Evolutionary conservation across 83 land plant species (phyloP).

Genomic region (Picea abies): DNA sequence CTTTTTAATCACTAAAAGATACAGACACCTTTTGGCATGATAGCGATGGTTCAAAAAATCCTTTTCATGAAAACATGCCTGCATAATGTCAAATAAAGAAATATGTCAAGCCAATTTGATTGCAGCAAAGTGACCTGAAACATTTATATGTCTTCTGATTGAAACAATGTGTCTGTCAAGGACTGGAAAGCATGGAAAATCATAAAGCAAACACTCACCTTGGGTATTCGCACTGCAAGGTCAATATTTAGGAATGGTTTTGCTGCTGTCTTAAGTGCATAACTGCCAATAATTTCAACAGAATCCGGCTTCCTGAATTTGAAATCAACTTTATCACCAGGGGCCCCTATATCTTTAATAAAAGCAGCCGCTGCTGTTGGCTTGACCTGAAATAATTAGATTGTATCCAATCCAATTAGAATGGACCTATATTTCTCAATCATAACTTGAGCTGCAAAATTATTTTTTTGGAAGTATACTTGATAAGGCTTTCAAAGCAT

Average conservation of each 20-base stretch:
- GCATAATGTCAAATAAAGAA: slow-evolving; percentile 13
- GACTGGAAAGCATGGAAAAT: background rate
- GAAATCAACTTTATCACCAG: slow-evolving; percentile 61
- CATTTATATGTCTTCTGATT: slow-evolving; percentile 2
- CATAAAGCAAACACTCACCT: slow-evolving; percentile 42
- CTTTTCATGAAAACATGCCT: slow-evolving; percentile 89
- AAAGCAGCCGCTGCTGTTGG: slow-evolving; percentile 58
- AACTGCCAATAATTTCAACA: slow-evolving; percentile 71
- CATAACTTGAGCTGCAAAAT: background rate
- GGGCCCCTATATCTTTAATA: slow-evolving; percentile 66
- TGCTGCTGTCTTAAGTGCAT: slow-evolving; percentile 45
- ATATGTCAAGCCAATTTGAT: background rate
- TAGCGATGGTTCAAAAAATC: slow-evolving; percentile 87
- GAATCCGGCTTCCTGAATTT: slow-evolving; percentile 62
- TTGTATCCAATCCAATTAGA: background rate
- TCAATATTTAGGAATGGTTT: slow-evolving; percentile 79
- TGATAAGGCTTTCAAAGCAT: background rate
- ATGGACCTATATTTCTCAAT: background rate
- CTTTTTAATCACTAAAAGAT: slow-evolving; percentile 62
- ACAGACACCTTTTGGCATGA: slow-evolving; percentile 88
- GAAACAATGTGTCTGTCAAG: background rate
- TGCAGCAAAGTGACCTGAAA: background rate
- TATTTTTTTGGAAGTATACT: background rate
- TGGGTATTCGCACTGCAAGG: slow-evolving; percentile 76
- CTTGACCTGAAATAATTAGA: slow-evolving; percentile 45